Evolutionary conservation across 345 rosid species (phyloP), one percentile per base, ranked within the genome.

Genomic region (Pseudoturritis turrita): DNA sequence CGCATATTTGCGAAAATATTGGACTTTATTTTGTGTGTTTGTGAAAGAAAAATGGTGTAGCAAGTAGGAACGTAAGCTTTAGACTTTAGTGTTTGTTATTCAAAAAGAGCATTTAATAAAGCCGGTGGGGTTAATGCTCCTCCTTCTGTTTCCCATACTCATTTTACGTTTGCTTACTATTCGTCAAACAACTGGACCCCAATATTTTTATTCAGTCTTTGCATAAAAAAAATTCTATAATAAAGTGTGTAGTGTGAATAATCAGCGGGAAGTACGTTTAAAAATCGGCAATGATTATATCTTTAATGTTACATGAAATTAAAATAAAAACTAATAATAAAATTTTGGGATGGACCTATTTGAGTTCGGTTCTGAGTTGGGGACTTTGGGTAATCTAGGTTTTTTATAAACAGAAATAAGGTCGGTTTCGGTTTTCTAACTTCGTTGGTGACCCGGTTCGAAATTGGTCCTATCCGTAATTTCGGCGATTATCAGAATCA

Each of bases 11-110:
- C 10, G 29, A 51, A 26, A 51, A 37, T 6, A n/a, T 10, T 22
- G 6, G 6, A 18, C 46, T 9, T n/a, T 65, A 8, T 4, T 17
- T 28, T 17, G 2, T 35, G 49, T 36, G 47, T 65, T 64, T 33
- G 26, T 36, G 26, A 25, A 68, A 7, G 3, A 13, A 41, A 54
- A 21, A 54, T 68, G 40, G 53, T 56, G 62, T 68, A 67, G 62
- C 72, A 55, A 72, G 76, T 62, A 62, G 62, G 76, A 64, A 73
- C 28, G 71, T 65, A 46, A 63, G 18, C 62, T 63, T 56, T 18
- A 64, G 65, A 55, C 33, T 65, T 55, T 23, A 44, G 41, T 18
- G 65, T 64, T 65, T 65, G 59, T 55, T 36, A 65, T 45, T 56
- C 19, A 54, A 55, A 51, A 44, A 62, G 21, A 46, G 10, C 65